Base-by-base conservation (phyloP, 1,139 yeast genomes). In the Spencermartinsiella ligniputridi region DNA sequence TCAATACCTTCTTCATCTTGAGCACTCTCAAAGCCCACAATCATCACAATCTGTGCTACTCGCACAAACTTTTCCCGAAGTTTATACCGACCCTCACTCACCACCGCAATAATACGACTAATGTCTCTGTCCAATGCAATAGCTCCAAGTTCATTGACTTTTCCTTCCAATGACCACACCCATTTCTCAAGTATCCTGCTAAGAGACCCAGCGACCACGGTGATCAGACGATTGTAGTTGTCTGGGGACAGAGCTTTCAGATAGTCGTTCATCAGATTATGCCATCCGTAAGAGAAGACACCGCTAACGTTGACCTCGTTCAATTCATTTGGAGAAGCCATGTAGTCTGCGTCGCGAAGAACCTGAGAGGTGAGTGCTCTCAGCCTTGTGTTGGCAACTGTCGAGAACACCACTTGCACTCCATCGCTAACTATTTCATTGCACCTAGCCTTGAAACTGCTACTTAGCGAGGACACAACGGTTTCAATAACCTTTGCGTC, bases 21-120 rank as follows among this genome's bases (percentile, higher is more conserved):
- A 44, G 83, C 92, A 49, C 85, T 92, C 54, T 88, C 96, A 70
- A 88, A 75, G 2, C 96, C 94, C 34, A 89, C 71, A 39, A 88
- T 70, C 69, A 87, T 76, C 8, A 88, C 84, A 39, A 90, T 74
- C 62, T 90, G 97, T 0, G 96, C 88, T 2, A 88, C 81, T 48
- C 88, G 73, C 2, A 84, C 74, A 60, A 90, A 92, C 57, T 79
- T 78, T 49, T 87, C 92, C 51, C 96, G 72, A 55, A 89, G 68
- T 38, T 76, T 77, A 63, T 88, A 92, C 41, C 64, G 54, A 6
- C 61, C 57, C 22, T 61, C 65, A 20, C 66, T 58, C 13, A 64
- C 60, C 17, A 56, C 55, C 16, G 64, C 54, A 41, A 92, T 85
- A 34, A 90, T 74, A 39, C 78, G 72, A 33, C 92, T 80, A 37